These are phyloP conservation scores for Cercophora newfieldiana DNA, from an alignment of 495 filamentous ascomycete genomes.

Conservation along the genomic window DNA sequence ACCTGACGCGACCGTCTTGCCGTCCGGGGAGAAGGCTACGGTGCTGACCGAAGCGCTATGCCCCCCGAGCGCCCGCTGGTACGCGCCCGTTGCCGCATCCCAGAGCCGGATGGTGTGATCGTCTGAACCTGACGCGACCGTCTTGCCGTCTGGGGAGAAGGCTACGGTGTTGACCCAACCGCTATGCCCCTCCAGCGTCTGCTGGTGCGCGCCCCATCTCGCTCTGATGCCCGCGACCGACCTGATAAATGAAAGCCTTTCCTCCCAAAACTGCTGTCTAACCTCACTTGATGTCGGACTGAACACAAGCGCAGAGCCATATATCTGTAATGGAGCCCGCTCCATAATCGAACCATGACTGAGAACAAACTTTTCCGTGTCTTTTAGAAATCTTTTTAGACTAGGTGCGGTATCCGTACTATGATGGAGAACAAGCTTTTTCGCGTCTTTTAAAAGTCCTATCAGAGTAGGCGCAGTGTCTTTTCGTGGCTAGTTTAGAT, in stretches of 20 bases:
- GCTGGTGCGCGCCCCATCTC: background rate
- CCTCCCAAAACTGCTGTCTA: conserved; percentile 10
- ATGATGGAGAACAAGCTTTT: conserved; percentile 6
- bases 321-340: conserved; percentile 1
- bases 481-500: background rate
- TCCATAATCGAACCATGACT: background rate
- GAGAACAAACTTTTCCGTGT: conserved; percentile 10
- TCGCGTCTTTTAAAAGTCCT: conserved; percentile 4
- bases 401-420: background rate
- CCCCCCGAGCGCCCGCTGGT: too few relatives aligned
- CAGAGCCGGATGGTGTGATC: background rate
- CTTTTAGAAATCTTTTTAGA: background rate
- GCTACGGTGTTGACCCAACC: background rate
- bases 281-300: background rate
- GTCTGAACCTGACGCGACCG: background rate
- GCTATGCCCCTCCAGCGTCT: conserved; percentile 13
- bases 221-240: background rate
- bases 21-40: conserved; percentile 9
- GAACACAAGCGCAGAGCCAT: conserved; percentile 4
- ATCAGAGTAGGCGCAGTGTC: background rate
- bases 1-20: background rate
- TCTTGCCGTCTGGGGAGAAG: conserved; percentile 6
- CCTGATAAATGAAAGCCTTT: conserved; percentile 1
- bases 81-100: too few relatives aligned
- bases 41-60: too few relatives aligned